These are phyloP conservation scores for Leptographium flavum DNA, from an alignment of 2,329 filamentous ascomycete species.

Conservation along the genomic window DNA sequence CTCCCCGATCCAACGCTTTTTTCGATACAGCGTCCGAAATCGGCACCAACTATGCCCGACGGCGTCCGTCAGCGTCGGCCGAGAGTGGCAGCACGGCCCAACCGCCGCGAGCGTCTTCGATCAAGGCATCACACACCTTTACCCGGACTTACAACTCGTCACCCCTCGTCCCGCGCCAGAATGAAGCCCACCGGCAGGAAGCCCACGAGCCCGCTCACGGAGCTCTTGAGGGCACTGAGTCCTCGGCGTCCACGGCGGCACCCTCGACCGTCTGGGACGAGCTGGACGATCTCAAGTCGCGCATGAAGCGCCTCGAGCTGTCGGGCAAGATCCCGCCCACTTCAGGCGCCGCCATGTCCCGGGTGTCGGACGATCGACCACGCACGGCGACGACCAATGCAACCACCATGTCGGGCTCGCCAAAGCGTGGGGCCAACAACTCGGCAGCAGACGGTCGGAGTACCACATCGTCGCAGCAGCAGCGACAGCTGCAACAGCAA, in stretches of 20 bases:
- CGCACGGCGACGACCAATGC: constrained; percentile 81
- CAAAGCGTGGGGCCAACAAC: constrained; percentile 43
- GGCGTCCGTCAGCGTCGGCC: constrained; percentile 33
- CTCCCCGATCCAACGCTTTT: constrained; percentile 31
- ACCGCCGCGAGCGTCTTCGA: constrained; percentile 27
- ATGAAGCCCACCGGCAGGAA: constrained; percentile 23
- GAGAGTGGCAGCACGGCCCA: constrained; percentile 26
- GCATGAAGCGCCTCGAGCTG: constrained; percentile 79
- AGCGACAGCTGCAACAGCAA: constrained; percentile 17
- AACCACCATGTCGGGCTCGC: constrained; percentile 82
- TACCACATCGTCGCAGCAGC: not conserved
- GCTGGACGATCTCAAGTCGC: constrained; percentile 84
- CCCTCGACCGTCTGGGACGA: constrained; percentile 97
- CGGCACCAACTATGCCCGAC: constrained; percentile 17
- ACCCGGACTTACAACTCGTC: constrained; percentile 42
- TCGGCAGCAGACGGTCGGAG: constrained; percentile 17
- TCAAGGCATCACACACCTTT: constrained; percentile 27
- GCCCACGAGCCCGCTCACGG: constrained; percentile 26
- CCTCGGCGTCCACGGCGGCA: constrained; percentile 73
- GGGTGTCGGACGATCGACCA: constrained; percentile 65
- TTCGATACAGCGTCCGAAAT: constrained; percentile 26
- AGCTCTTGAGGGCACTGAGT: constrained; percentile 57
- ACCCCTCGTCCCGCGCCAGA: constrained; percentile 36
- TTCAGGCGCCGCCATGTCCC: constrained; percentile 65
- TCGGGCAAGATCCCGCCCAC: constrained; percentile 77